phyloP scores from a whole-genome alignment of 495 filamentous ascomycete genomes.

The Penicillium salamii region DNA sequence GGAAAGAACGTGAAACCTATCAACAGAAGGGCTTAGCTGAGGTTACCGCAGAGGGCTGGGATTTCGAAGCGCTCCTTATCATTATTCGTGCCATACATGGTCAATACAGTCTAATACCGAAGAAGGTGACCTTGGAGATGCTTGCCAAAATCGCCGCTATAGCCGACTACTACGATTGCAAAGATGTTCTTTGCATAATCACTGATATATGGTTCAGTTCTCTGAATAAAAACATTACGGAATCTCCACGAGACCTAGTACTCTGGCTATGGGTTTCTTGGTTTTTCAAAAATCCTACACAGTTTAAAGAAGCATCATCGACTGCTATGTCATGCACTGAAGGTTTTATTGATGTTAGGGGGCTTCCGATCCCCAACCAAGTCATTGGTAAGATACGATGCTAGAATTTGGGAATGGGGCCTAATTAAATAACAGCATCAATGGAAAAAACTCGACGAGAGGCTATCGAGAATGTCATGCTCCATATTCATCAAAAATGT shows the following conservation, averaged over 20 bases:
- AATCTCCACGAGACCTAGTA: conserved; percentile 25
- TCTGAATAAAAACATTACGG: conserved; percentile 13
- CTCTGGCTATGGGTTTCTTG: conserved; percentile 40
- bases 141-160: conserved; percentile 50
- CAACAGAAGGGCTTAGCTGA: conserved; percentile 41
- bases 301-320: conserved; percentile 22
- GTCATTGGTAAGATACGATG: conserved; percentile 20
- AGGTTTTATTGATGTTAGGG: conserved; percentile 17
- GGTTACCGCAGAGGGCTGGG: conserved; percentile 33
- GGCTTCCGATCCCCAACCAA: conserved; percentile 25
- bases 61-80: conserved; percentile 43
- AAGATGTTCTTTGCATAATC: conserved; percentile 39
- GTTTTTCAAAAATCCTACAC: conserved; percentile 22
- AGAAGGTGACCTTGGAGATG: conserved; percentile 36
- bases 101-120: conserved; percentile 39
- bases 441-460: conserved; percentile 19
- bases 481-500: conserved; percentile 15
- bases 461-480: conserved; percentile 22
- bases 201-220: conserved; percentile 42
- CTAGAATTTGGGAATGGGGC: background rate
- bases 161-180: conserved; percentile 50
- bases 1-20: conserved; percentile 32
- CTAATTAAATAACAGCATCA: conserved; percentile 9
- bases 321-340: conserved; percentile 20
- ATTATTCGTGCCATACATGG: conserved; percentile 52